A percentile compares a stretch with the other conserved stretches of the same genome.
Evolutionary conservation across 164 flowering plant species (phyloP).

Genomic region (Magnolia officinalis): DNA sequence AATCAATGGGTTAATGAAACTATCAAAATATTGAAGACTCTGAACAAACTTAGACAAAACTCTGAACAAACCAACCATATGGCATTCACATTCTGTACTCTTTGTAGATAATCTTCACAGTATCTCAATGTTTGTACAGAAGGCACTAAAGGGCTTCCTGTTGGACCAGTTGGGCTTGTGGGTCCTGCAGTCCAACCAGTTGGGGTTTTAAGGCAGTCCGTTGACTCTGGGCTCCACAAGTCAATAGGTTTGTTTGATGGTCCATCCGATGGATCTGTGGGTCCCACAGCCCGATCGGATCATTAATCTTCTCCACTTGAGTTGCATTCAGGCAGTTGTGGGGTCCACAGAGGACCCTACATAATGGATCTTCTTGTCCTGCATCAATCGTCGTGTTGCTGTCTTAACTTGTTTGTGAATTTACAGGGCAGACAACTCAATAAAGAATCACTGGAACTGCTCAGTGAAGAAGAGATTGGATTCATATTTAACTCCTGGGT

Average conservation of each 20-base stretch:
- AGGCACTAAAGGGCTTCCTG: no score
- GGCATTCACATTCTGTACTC: neutral
- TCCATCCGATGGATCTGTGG: no score
- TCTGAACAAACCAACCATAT: neutral
- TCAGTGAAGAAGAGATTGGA: conserved; percentile 55
- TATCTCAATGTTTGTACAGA: neutral
- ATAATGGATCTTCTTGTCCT: no score
- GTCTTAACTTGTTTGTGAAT: neutral
- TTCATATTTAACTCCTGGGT: conserved; percentile 69
- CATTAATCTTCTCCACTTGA: no score
- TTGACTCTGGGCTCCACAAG: neutral
- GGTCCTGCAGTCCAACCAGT: neutral
- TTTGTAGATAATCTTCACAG: neutral
- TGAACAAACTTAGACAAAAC: neutral
- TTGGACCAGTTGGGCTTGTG: neutral
- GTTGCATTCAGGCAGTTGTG: no score
- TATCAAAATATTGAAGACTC: no score
- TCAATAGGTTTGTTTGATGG: neutral
- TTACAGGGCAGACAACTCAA: conserved; percentile 54
- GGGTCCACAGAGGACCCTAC: no score
- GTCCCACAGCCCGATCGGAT: no score
- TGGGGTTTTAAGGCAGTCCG: neutral
- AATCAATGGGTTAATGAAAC: neutral
- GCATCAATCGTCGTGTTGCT: no score
- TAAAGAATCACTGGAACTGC: conserved; percentile 67